Conservation (phyloP, 1,284 basidiomycete species). For the Anthracocystis walkeri region DNA sequence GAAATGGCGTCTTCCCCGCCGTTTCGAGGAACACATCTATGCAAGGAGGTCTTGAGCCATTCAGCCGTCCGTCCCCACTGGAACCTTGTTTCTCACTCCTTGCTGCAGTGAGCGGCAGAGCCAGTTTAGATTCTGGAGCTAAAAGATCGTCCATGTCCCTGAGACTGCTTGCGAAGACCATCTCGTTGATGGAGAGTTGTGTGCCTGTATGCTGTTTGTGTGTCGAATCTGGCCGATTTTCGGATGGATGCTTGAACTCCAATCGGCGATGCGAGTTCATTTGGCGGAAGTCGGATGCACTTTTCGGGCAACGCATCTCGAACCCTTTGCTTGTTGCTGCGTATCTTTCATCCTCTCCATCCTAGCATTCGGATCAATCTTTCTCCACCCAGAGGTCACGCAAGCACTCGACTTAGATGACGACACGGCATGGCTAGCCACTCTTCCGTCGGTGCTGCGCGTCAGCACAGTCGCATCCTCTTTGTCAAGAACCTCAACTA, state of each 20-base stretch:
- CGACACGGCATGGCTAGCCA: slow-evolving; percentile 37
- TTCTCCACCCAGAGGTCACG: not conserved
- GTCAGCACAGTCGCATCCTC: slow-evolving; percentile 63
- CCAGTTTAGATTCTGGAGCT: no score
- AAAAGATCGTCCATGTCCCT: no score
- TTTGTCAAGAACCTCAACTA: slow-evolving; percentile 83
- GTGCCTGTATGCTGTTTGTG: no score
- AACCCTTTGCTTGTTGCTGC: not conserved
- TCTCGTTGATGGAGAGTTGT: no score
- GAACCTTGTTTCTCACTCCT: no score
- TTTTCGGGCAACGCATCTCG: not conserved
- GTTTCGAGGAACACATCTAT: no score
- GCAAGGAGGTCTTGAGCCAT: no score
- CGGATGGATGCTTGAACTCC: not conserved
- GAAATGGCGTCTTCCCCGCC: no score
- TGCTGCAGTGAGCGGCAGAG: no score
- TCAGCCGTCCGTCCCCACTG: no score
- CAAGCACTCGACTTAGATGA: slow-evolving; percentile 2
- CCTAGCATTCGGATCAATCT: not conserved
- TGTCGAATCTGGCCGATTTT: no score
- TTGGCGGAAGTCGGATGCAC: not conserved
- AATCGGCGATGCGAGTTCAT: not conserved
- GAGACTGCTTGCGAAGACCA: no score
- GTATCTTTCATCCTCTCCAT: not conserved
- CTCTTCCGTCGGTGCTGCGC: slow-evolving; percentile 32